Evolutionary conservation across 345 rosid genomes (phyloP).

Genomic region (Garcia nutans): DNA sequence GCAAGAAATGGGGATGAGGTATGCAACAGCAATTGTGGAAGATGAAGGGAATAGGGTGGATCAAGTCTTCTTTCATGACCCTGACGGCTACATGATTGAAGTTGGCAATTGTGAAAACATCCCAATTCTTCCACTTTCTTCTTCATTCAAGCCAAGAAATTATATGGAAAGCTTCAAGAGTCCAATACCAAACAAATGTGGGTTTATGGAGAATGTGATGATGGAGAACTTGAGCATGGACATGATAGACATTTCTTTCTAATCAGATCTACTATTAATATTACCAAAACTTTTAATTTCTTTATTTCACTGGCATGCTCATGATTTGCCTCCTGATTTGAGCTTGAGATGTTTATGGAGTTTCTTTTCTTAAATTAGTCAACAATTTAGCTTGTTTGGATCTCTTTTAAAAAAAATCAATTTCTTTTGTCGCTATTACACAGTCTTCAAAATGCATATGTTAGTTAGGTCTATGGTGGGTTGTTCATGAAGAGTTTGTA

Average conservation of each 20-base stretch:
- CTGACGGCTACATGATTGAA: constrained; percentile 66
- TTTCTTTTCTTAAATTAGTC: too few species aligned
- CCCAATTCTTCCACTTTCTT: constrained; percentile 44
- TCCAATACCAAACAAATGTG: constrained; percentile 34
- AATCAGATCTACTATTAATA: constrained; percentile 6
- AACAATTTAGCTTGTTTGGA: too few species aligned
- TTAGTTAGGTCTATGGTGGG: too few species aligned
- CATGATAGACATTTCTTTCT: constrained; percentile 51
- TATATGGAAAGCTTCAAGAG: constrained; percentile 30
- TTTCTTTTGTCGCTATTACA: not conserved
- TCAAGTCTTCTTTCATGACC: constrained; percentile 63
- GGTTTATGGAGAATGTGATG: constrained; percentile 52
- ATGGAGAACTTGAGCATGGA: constrained; percentile 66
- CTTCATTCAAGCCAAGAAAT: constrained; percentile 33
- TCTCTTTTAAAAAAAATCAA: too few species aligned
- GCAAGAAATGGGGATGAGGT: constrained; percentile 46
- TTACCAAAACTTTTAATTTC: not conserved
- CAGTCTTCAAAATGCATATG: not conserved
- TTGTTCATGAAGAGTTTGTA: too few species aligned
- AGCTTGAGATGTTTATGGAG: too few species aligned
- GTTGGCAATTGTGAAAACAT: constrained; percentile 57
- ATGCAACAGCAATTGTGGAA: constrained; percentile 50
- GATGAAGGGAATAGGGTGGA: constrained; percentile 48
- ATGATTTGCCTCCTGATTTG: too few species aligned
- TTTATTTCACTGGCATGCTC: too few species aligned